phyloP scores from a whole-genome alignment of 2,329 filamentous ascomycete species.

The Alternaria metachromatica region DNA sequence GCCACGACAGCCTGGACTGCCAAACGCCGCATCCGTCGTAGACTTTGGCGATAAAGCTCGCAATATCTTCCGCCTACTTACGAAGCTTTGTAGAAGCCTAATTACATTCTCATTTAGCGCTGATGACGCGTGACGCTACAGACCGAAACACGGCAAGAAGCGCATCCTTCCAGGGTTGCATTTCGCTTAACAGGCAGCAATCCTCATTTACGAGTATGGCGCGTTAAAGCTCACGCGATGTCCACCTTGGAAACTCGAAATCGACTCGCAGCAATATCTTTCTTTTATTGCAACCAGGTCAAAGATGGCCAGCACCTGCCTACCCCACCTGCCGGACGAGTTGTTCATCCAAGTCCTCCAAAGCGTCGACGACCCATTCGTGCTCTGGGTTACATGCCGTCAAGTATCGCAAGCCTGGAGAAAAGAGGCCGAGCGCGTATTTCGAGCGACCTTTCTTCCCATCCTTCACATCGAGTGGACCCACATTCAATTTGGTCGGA shows the following conservation, averaged over 20 bases:
- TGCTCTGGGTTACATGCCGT: background rate
- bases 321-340: background rate
- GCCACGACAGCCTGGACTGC: too few species aligned
- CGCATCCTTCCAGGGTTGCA: background rate
- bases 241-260: too few species aligned
- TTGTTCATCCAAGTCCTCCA: background rate
- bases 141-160: background rate
- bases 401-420: background rate
- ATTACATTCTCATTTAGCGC: background rate
- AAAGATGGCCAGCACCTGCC: background rate
- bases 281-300: background rate
- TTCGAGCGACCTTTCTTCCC: background rate
- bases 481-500: background rate
- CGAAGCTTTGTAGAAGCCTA: background rate
- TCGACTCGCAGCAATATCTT: too few species aligned
- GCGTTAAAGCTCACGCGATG: background rate
- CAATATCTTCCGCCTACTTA: background rate
- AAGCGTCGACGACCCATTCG: background rate
- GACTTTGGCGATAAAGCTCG: too few species aligned
- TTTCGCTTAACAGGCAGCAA: background rate
- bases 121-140: background rate
- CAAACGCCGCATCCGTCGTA: too few species aligned
- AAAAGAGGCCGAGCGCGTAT: background rate
- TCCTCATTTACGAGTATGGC: background rate
- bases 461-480: background rate